Percentiles rank a stretch among this genome's conserved stretches.
Conservation (phyloP, 2,329 filamentous ascomycete species). For the Colletotrichum sp. region DNA sequence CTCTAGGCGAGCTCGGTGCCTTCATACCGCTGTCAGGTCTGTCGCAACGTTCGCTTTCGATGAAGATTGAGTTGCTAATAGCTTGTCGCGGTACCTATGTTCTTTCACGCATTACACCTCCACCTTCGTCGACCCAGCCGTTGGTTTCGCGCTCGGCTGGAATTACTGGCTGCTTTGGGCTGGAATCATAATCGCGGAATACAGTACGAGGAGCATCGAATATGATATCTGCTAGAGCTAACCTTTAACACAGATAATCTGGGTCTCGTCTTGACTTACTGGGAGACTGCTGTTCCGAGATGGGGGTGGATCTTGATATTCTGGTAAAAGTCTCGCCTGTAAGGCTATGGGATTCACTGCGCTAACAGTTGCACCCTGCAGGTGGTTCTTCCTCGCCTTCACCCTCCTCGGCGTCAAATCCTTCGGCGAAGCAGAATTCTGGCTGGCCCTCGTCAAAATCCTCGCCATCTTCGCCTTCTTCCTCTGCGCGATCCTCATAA, state of each 20-base stretch:
- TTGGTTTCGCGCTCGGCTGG: conserved; percentile 61
- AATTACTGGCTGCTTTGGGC: conserved; percentile 61
- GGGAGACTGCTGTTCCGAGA: conserved; percentile 65
- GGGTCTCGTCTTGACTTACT: conserved; percentile 66
- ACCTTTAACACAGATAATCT: conserved; percentile 47
- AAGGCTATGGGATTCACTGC: conserved; percentile 40
- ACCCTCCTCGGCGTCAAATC: conserved; percentile 30
- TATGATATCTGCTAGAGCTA: not conserved
- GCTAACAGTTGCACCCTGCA: conserved; percentile 32
- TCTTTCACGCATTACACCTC: conserved; percentile 21
- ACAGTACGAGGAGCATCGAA: not conserved
- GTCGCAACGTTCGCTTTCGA: rapidly evolving
- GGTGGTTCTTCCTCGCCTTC: conserved; percentile 51
- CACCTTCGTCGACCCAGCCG: conserved; percentile 57
- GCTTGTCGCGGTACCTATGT: conserved; percentile 26
- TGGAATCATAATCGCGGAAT: not conserved
- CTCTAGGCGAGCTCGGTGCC: conserved; percentile 50
- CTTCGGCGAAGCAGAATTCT: conserved; percentile 64
- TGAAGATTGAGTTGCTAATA: conserved; percentile 20
- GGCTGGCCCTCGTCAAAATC: conserved; percentile 59
- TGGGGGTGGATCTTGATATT: conserved; percentile 69
- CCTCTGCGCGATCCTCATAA: conserved; percentile 57
- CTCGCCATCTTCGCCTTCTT: conserved; percentile 65
- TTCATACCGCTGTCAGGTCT: not conserved
- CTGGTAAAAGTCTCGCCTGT: conserved; percentile 44